Evolutionary conservation across 495 filamentous ascomycete genomes (phyloP).

Genomic region (Filosporella fistucella): DNA sequence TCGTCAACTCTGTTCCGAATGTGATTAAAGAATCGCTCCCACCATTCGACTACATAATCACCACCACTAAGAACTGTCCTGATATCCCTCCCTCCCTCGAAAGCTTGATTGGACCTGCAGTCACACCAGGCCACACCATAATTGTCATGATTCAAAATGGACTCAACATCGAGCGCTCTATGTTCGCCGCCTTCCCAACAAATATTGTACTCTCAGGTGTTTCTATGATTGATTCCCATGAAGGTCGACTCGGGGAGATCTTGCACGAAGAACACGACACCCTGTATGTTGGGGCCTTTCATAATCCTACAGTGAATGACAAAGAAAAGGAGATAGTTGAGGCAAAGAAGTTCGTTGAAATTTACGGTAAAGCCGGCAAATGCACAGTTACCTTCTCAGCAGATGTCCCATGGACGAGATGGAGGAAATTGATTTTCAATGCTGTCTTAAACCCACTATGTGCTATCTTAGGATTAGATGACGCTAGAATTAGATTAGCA

Average conservation of each 20-base stretch:
- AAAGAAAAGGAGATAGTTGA: not conserved
- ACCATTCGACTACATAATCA: slow-evolving; percentile 40
- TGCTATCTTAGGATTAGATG: slow-evolving; percentile 44
- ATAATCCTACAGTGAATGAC: slow-evolving; percentile 23
- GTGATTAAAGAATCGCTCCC: slow-evolving; percentile 19
- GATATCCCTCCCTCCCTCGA: slow-evolving; percentile 31
- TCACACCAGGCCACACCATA: slow-evolving; percentile 37
- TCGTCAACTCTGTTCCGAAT: slow-evolving; percentile 36
- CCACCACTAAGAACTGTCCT: slow-evolving; percentile 43
- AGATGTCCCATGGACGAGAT: slow-evolving; percentile 36
- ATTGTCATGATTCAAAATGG: slow-evolving; percentile 60
- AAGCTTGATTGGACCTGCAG: slow-evolving; percentile 37
- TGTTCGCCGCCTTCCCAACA: slow-evolving; percentile 39
- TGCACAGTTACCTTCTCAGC: slow-evolving; percentile 23
- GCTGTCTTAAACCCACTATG: slow-evolving; percentile 40
- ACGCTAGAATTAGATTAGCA: slow-evolving; percentile 24
- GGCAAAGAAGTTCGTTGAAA: slow-evolving; percentile 28
- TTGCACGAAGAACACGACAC: slow-evolving; percentile 33
- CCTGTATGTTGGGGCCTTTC: slow-evolving; percentile 37
- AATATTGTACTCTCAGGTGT: slow-evolving; percentile 49
- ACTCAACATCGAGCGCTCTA: slow-evolving; percentile 53
- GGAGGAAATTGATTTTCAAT: slow-evolving; percentile 49
- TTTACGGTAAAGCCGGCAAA: slow-evolving; percentile 34
- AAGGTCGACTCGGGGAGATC: slow-evolving; percentile 30
- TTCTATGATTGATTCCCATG: slow-evolving; percentile 36